Evolutionary conservation across 2,329 filamentous ascomycete genomes (phyloP), one percentile per base, ranked within the genome.

Genomic region (Colletotrichum chlorophyti): DNA sequence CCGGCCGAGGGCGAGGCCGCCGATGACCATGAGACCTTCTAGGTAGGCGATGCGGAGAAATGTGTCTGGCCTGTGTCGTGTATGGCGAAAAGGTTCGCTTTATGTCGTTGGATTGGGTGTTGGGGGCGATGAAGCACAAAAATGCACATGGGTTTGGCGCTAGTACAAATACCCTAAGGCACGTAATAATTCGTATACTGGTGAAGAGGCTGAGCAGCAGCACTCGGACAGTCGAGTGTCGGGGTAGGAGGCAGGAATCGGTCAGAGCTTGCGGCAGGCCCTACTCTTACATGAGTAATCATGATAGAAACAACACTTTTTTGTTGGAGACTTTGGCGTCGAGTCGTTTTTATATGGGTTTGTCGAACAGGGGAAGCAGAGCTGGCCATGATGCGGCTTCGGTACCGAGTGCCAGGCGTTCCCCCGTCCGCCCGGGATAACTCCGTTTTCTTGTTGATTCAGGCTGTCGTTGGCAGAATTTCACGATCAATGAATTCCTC

Each of bases 11-110:
- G 80, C 19, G 89, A 93, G 68, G 85, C 76, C 15, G 75, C 86
- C 58, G 88, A 88, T 64, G 91, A 93, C 72, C 89, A 93, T 74
- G 91, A 95, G 83, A 93, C 90, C 51, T 92, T 92, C 69, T 92
- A 76, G 73, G 40, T 10, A 26, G 29, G 9, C n/a, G 45, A 15
- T 17, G 52, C 15, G 9, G 19, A 14, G 45, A n/a, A 23, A 27
- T 26, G 21, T 12, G 24, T 26, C 21, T 12, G 46, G 31, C 27
- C n/a, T n/a, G n/a, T n/a, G n/a, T n/a, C n/a, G n/a, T n/a, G n/a
- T n/a, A n/a, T n/a, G 26, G 11, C 14, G 24, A 29, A 29, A 17
- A 29, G 12, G 32, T 17, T n/a, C 11, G 26, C 11, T 14, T 17
- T 17, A 31, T 26, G n/a, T 12, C 14, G 12, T 27, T 27, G 48